phyloP scores from a whole-genome alignment of 805 yeast genomes.

The Starmerella powellii region DNA sequence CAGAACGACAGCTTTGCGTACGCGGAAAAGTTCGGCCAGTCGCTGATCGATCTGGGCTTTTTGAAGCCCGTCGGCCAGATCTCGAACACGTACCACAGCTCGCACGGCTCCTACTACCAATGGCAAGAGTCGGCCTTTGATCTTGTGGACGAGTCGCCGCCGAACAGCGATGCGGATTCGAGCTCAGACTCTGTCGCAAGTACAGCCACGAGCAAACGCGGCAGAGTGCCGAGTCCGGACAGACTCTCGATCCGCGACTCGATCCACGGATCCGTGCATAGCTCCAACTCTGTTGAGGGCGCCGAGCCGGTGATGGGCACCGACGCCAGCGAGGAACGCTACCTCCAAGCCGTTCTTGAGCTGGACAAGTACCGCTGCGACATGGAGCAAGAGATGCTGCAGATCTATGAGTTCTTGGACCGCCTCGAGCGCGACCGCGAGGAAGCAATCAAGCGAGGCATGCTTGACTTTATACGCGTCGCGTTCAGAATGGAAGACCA shows the following conservation, averaged over 20 bases:
- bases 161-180: background rate
- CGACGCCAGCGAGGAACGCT: slow-evolving; percentile 29
- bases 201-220: too few relatives aligned
- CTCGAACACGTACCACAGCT: slow-evolving; percentile 44
- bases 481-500: slow-evolving; percentile 36
- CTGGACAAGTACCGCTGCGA: slow-evolving; percentile 56
- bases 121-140: slow-evolving; percentile 32
- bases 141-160: slow-evolving; percentile 7
- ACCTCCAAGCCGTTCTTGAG: slow-evolving; percentile 41
- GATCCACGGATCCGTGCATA: background rate
- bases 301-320: slow-evolving; percentile 2
- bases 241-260: too few relatives aligned
- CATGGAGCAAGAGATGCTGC: slow-evolving; percentile 53
- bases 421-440: slow-evolving; percentile 62
- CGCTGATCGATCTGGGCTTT: slow-evolving; percentile 48
- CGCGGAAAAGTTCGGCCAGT: slow-evolving; percentile 69
- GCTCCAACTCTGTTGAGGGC: background rate
- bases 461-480: slow-evolving; percentile 43
- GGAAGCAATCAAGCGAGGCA: slow-evolving; percentile 52
- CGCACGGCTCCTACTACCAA: slow-evolving; percentile 59
- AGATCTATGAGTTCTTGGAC: slow-evolving; percentile 57
- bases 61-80: slow-evolving; percentile 48
- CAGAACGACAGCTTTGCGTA: slow-evolving; percentile 40
- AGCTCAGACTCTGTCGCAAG: background rate
- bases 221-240: background rate